Percentiles rank a stretch among this genome's conserved stretches.
phyloP scores from a whole-genome alignment of 352 stramenopile genomes.

The Pelagophyceae sp. region DNA sequence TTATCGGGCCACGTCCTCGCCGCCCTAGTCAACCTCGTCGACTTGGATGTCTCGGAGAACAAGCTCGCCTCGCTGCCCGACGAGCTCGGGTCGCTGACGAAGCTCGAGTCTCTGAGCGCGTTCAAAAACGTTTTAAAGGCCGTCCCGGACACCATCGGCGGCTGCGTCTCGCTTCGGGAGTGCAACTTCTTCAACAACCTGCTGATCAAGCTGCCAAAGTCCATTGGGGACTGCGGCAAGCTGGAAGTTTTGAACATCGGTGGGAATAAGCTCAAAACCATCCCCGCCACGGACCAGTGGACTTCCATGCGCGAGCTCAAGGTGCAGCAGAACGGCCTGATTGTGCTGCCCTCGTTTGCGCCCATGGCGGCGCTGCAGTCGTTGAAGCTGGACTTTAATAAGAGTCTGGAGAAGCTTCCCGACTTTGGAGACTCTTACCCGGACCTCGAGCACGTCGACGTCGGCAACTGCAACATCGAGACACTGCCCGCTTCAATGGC shows the following conservation, averaged over 20 bases:
- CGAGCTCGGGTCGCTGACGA: constrained; percentile 34
- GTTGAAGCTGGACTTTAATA: constrained; percentile 29
- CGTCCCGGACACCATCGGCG: constrained; percentile 39
- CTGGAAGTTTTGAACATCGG: constrained; percentile 56
- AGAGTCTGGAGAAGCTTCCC: constrained; percentile 21
- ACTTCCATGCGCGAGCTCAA: constrained; percentile 17
- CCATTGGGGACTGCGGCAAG: constrained; percentile 38
- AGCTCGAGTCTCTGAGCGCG: constrained; percentile 19
- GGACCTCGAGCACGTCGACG: constrained; percentile 33
- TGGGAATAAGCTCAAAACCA: constrained; percentile 46
- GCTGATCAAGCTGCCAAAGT: constrained; percentile 43
- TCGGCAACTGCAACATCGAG: constrained; percentile 27
- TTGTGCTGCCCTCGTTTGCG: constrained; percentile 25
- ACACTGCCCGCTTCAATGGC: constrained; percentile 18
- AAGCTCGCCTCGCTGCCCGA: constrained; percentile 39
- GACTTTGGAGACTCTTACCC: constrained; percentile 18
- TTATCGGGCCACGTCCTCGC: constrained; percentile 34
- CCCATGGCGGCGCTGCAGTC: constrained; percentile 44
- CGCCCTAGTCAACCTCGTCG: constrained; percentile 22
- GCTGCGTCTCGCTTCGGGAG: constrained; percentile 47
- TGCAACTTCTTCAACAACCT: constrained; percentile 68
- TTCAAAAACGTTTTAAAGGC: constrained; percentile 28
- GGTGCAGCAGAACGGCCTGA: constrained; percentile 28
- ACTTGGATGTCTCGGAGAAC: constrained; percentile 33
- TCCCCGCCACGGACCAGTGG: constrained; percentile 34